Evolutionary conservation across 1,284 basidiomycete species (phyloP), one percentile per base, ranked within the genome.

Genomic region (Sanghuangporus sanghuang): DNA sequence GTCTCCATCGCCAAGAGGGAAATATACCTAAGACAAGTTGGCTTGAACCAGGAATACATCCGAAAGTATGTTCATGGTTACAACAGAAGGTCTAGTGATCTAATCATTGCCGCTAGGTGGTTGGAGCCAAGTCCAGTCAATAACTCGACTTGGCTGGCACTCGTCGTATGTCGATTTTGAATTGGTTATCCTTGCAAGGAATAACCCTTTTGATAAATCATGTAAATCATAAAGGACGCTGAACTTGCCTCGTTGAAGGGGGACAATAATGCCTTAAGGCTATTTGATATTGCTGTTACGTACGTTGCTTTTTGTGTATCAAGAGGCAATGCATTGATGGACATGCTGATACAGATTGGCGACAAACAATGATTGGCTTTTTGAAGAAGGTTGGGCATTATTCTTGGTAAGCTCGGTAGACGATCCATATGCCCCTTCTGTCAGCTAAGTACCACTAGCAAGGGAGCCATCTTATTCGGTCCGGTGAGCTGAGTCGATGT

Each of bases 221-320:
- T 42, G 44, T 7, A 46, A 42, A 7, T 39, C 6, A 16, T 9
- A 1, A 57, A 88, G 86, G 86, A 89, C 68, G 87, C 87, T 4
- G 86, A 89, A 69, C 72, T 87, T 53, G 83, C 86, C 8, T 83
- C 85, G 0, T 70, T 88, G 44, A 69, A 76, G n/a, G 79, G 83
- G 54, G 78, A 77, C 62, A 77, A 80, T 2, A 82, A 85, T 62
- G 84, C 86, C 0, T 82, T 86, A 71, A 83, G 81, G 66, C 73
- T 87, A 9, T 90, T 87, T 69, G 87, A 90, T 67, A 75, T 82
- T 8, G 86, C 87, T 11, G 83, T 88, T 23, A 86, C 82, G 85
- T 84, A 70, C 58, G 78, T 72, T 21, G 57, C 50, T 18, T 44
- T 32, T 62, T 27, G 14, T 39, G 27, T 53, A 38, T 46, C 16